phyloP scores from a whole-genome alignment of 1,139 yeast species.

The Meyerozyma guilliermondii region DNA sequence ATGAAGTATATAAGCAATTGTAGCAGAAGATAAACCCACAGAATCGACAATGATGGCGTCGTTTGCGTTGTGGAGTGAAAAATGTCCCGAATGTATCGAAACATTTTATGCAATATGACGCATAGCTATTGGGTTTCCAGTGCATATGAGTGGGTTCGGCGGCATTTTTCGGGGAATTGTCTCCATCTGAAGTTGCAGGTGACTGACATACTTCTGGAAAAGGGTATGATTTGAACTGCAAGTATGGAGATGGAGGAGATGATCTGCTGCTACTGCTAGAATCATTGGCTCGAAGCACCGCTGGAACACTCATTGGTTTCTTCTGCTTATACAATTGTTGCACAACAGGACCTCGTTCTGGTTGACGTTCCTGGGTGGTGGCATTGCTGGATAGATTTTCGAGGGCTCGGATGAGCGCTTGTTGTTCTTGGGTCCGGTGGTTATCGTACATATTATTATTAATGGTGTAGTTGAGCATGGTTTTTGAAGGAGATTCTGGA shows the following conservation, averaged over 20 bases:
- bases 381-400: constrained; percentile 21
- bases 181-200: neutral
- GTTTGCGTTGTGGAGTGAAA: constrained; percentile 19
- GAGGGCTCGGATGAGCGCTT: constrained; percentile 17
- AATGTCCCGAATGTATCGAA: constrained; percentile 32
- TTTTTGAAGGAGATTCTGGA: constrained; percentile 1
- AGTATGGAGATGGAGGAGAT: constrained; percentile 1
- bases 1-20: constrained; percentile 21
- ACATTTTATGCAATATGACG: constrained; percentile 40
- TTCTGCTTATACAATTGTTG: constrained; percentile 32
- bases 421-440: constrained; percentile 7
- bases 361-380: constrained; percentile 16
- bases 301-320: constrained; percentile 39
- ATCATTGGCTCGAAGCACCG: constrained; percentile 32
- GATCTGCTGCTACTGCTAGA: neutral
- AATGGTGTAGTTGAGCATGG: constrained; percentile 15
- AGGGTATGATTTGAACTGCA: neutral
- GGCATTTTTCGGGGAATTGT: neutral
- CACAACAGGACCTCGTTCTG: constrained; percentile 7
- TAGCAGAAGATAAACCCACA: constrained; percentile 39
- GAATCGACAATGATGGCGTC: constrained; percentile 43
- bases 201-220: neutral
- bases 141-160: constrained; percentile 37
- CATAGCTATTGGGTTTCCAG: constrained; percentile 37
- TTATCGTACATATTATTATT: constrained; percentile 11